Evolutionary conservation across 106 monocot species (phyloP), one percentile per base, ranked within the genome.

Genomic region (Alisma plantagoaquatica): DNA sequence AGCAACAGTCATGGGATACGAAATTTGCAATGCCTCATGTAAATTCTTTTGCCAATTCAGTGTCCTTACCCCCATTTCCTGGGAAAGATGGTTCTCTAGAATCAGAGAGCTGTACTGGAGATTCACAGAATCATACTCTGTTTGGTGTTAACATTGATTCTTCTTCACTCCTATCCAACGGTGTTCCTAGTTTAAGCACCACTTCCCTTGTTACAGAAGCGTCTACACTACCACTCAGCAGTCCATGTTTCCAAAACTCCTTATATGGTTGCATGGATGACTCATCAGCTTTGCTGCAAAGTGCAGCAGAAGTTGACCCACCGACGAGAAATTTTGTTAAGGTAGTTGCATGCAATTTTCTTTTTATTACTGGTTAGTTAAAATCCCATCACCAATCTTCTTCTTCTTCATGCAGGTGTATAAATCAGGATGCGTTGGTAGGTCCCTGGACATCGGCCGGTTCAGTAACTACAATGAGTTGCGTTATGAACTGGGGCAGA

Each of bases 401-500:
- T 41, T 51, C 18, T 31, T 28, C 29, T 53, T 44, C 56, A 9
- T 26, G 55, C 74, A 99, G 98, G 98, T 99, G 59, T 91, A 75
- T 50, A 99, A 86, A 62, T 74, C 85, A 33, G 98, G 90, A 46
- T 85, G 82, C 27, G 90, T 99, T 54, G 98, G 98, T 31, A 82
- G 90, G 70, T 82, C 86, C 26, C 65, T 99, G 60, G 98, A 99
- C 70, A 86, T 99, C 53, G 72, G 76, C 70, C 84, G 72, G 77
- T 90, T 90, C 72, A 90, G 71, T 60, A 90, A 91, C 70, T 99
- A 99, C 56, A 72, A 72, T 47, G 90, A 99, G 69, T 53, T 99
- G 52, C 75, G 98, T 19, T 69, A 75, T 53, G 98, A 79, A 49
- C 74, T 99, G 74, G 86, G 90, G 57, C 82, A 82, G 68, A 99